Base-by-base conservation (phyloP, 2,329 filamentous ascomycete genomes). In the Cladosporium sp. region DNA sequence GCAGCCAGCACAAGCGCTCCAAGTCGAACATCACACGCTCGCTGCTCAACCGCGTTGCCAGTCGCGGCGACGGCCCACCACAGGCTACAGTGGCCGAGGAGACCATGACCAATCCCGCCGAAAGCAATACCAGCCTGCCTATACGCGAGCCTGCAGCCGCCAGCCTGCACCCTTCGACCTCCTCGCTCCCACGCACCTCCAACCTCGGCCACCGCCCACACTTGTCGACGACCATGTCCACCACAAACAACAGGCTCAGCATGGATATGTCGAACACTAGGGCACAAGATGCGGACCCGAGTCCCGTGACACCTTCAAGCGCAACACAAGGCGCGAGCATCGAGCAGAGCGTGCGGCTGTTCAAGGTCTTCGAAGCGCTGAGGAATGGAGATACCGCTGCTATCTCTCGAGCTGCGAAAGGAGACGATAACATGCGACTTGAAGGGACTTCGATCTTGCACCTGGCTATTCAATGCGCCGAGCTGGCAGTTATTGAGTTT, bases 401-500 rank as follows among this genome's bases (percentile, higher is more conserved):
- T 38, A 97, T 99, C 67, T 90, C 90, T 30, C 93, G 88, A 72
- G 89, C 89, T 1, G 89, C 97, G 64, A 83, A 88, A 61, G 74
- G 74, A 60, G 76, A 78, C 50, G 62, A 61, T 25, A 63, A 73
- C 64, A 61, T 67, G 73, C 65, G 74, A 72, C 61, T 92, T 28
- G 88, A 92, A 60, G 92, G 95, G 58, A 97, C 92, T 0, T 94
- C 90, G 1, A 88, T 97, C 42, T 81, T 99, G 38, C 93, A 99
- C 73, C 81, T 99, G 40, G 92, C 94, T 25, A 91, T 97, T 45
- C 94, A 99, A 75, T 97, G 93, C 75, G 93, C 94, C 51, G 94
- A 97, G 72, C 83, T 88, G 51, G 87, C 90, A 19, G 92, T 99
- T 28, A 89, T 99, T 56, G 92, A 99, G 72, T 97, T 93, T 69